Evolutionary conservation across 345 rosid genomes (phyloP), one percentile per base, ranked within the genome.

Genomic region (Corchorus capsularis): DNA sequence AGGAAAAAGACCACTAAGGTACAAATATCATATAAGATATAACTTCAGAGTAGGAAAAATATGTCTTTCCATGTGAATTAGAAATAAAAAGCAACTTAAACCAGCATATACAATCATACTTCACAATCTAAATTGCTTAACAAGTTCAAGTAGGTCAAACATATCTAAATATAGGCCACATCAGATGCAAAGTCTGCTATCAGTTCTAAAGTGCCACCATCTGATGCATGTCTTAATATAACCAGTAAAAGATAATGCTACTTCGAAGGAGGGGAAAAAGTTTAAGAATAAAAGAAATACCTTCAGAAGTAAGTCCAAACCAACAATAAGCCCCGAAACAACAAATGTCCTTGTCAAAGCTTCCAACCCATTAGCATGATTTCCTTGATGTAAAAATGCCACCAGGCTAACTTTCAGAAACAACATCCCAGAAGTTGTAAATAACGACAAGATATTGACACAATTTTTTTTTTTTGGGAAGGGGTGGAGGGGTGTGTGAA

Each of bases 401-500:
- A 93, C 85, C 92, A 95, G 86, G 87, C 99, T 95, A 75, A 93
- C 90, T 92, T 95, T 98, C 79, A 95, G 60, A 79, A 95, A 93
- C 79, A 95, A 75, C 98, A 93, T 93, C 80, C 98, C 99, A 47
- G 97, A 89, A 57, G 91, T 89, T 74, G 99, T 89, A 69, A 89
- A 85, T 80, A 93, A 78, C 55, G 97, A 93, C 37, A 93, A 75
- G 39, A 92, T 75, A 81, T 95, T 93, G n/a, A n/a, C n/a, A n/a
- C n/a, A n/a, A n/a, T n/a, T n/a, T n/a, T n/a, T n/a, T n/a, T n/a
- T n/a, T n/a, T n/a, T n/a, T n/a, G n/a, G n/a, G n/a, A n/a, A n/a
- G n/a, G n/a, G n/a, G n/a, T n/a, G n/a, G n/a, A n/a, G n/a, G n/a
- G n/a, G n/a, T n/a, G n/a, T n/a, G n/a, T n/a, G 27, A 27, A 27